phyloP scores from a whole-genome alignment of 805 yeast genomes.

The Candida incommunis region DNA sequence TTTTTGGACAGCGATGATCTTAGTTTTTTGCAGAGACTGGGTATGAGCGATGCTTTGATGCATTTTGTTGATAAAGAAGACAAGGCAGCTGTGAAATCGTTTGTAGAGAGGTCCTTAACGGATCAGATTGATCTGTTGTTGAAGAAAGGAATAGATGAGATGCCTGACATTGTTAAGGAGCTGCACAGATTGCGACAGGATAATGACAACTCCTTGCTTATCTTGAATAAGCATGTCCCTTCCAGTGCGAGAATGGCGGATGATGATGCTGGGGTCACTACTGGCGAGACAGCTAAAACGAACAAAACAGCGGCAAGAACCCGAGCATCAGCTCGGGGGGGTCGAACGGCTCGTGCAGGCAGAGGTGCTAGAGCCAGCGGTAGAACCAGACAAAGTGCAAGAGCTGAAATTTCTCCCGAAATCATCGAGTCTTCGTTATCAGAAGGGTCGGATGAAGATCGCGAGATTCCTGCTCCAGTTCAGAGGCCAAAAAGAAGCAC shows the following conservation, averaged over 20 bases:
- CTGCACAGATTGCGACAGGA: neutral
- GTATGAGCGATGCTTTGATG: conserved; percentile 59
- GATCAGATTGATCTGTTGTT: conserved; percentile 14
- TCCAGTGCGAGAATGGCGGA: neutral
- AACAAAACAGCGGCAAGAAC: neutral
- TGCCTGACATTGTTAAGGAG: neutral
- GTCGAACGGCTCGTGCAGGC: neutral
- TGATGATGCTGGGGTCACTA: neutral
- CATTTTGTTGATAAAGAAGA: conserved; percentile 74
- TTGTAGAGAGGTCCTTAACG: conserved; percentile 21
- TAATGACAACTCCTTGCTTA: neutral
- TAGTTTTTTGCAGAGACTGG: conserved; percentile 57
- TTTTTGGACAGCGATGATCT: conserved; percentile 50
- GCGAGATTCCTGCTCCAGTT: neutral
- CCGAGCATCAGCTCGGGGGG: neutral
- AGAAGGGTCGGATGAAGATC: neutral
- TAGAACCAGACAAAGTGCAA: neutral
- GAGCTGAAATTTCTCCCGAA: neutral
- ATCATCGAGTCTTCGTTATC: neutral
- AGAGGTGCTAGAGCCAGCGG: neutral
- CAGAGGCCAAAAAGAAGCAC: too few species aligned
- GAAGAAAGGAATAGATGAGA: conserved; percentile 8
- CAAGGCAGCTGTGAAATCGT: conserved; percentile 43
- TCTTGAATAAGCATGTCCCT: conserved; percentile 1
- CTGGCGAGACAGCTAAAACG: neutral